A percentile compares a stretch with the other conserved stretches of the same genome.
Evolutionary conservation across 805 yeast genomes (phyloP).

Genomic region (Kazachstania psychrophila): DNA sequence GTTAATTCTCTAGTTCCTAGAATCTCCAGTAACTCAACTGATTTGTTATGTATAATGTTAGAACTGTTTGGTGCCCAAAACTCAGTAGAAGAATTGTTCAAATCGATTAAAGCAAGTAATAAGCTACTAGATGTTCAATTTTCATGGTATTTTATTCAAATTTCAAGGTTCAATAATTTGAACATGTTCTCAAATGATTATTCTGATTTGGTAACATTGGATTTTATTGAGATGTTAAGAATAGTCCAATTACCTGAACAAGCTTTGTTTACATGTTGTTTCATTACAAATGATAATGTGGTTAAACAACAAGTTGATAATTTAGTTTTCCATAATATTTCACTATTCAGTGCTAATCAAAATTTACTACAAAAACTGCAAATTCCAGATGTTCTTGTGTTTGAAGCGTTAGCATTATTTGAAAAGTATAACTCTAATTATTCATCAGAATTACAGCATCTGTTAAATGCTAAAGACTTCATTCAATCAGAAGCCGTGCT

Average conservation of each 20-base stretch:
- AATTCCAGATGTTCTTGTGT: constrained; percentile 41
- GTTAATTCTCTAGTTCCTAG: constrained; percentile 10
- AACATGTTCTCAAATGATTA: constrained; percentile 19
- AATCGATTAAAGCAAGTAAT: constrained; percentile 7
- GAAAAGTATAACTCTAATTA: constrained; percentile 42
- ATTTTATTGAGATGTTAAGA: constrained; percentile 45
- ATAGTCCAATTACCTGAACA: constrained; percentile 43
- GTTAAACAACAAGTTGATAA: constrained; percentile 35
- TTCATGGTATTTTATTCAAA: constrained; percentile 45
- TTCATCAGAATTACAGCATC: constrained; percentile 50
- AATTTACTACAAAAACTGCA: constrained; percentile 32
- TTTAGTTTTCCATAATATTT: constrained; percentile 23
- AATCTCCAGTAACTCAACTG: constrained; percentile 3
- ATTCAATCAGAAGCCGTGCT: constrained; percentile 56
- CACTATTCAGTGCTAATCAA: constrained; percentile 8
- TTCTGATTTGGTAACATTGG: constrained; percentile 33
- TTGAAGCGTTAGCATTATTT: constrained; percentile 52
- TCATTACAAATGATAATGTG: constrained; percentile 39
- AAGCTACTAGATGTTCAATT: constrained; percentile 30
- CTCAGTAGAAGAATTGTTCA: constrained; percentile 10
- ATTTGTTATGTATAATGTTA: constrained; percentile 9
- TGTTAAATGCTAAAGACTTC: constrained; percentile 51
- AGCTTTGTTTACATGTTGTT: constrained; percentile 55
- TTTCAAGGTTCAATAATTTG: constrained; percentile 32
- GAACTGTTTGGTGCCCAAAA: constrained; percentile 13